Base-by-base conservation (phyloP, 2,329 filamentous ascomycete genomes). In the Hypocrella siamensis region DNA sequence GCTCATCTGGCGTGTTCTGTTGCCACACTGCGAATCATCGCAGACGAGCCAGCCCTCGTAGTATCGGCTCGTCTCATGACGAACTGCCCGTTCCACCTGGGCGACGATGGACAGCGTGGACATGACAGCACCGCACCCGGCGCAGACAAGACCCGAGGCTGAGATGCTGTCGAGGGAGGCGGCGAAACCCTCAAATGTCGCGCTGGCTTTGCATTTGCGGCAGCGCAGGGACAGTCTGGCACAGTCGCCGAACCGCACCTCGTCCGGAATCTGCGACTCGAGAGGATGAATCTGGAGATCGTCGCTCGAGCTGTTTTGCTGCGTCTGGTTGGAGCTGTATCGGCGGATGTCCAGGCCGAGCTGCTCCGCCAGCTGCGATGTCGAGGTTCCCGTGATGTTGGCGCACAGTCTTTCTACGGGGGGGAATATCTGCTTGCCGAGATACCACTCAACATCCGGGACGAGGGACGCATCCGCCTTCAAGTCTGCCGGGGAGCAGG, bases 361-460 rank as follows among this genome's bases (percentile, higher is more conserved):
- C 51, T 90, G 93, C 51, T 94, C 86, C 2, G 90, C 90, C 8
- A 98, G 69, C 41, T 86, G 77, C 2, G 83, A 74, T 6, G 88
- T 80, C 40, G 93, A 92, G 2, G 90, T 98, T 36, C 90, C 90
- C 11, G 74, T 73, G 46, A 98, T 94, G 37, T 93, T 93, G 38
- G 88, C 90, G 52, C 90, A 98, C 16, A 98, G 75, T 67, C 90
- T 83, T 60, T 98, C 90, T 17, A 98, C 90, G 0, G 90, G 90
- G 9, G 90, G 90, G 57, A 98, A 84, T 36, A 98, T 94, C 56
- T 98, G 90, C 63, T 98, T 98, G 61, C 84, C 79, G 25, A 98
- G 73, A 54, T 98, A 98, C 71, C 86, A 96, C 50, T 98, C 90
- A n/a, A 94, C 71, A 48, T 98, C 90, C 3, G 86, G 83, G 35